Percentiles rank a stretch among this genome's conserved stretches.
phyloP scores from a whole-genome alignment of 2,329 filamentous ascomycete genomes.

The Xylariales sp. region DNA sequence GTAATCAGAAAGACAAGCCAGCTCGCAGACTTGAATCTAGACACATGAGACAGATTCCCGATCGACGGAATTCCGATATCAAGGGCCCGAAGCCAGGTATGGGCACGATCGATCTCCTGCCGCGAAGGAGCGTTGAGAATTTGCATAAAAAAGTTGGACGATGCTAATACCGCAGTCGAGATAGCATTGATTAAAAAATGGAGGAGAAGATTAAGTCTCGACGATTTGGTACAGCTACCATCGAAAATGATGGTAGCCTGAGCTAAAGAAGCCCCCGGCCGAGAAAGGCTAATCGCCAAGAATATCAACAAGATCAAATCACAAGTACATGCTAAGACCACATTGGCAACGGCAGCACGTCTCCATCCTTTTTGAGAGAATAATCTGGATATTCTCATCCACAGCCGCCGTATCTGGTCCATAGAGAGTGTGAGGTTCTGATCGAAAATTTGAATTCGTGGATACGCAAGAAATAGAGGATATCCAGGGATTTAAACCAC shows the following conservation, averaged over 20 bases:
- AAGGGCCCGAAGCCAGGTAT: background rate
- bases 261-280: background rate
- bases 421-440: too few relatives aligned
- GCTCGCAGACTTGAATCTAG: background rate
- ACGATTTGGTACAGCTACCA: slow-evolving; percentile 1
- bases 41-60: background rate
- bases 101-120: background rate
- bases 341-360: slow-evolving; percentile 12
- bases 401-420: too few relatives aligned
- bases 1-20: slow-evolving; percentile 4
- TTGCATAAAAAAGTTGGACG: background rate
- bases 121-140: slow-evolving; percentile 6
- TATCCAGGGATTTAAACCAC: too few relatives aligned
- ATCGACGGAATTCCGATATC: slow-evolving; percentile 15
- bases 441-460: too few relatives aligned
- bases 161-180: background rate
- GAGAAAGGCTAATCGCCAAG: slow-evolving; percentile 10
- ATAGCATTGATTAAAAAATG: slow-evolving; percentile 10
- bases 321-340: background rate
- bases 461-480: too few relatives aligned
- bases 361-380: slow-evolving; percentile 16
- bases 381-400: background rate
- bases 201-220: background rate
- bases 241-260: slow-evolving; percentile 10
- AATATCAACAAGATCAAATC: background rate